Evolutionary conservation across 306 rosid species (phyloP).

Genomic region (Lathyrus tuberosus): DNA sequence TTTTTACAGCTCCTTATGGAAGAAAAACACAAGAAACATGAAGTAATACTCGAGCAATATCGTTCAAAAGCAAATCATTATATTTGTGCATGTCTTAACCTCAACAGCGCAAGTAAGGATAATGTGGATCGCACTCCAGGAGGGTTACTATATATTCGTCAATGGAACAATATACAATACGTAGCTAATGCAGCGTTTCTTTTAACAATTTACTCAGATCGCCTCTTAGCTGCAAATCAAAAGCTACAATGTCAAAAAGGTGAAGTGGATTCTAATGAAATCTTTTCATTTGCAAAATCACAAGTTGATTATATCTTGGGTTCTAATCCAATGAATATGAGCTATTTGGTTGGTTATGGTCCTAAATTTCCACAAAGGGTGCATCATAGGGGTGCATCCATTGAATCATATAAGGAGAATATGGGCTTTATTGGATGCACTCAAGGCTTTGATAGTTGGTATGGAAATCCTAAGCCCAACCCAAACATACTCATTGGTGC

Average conservation of each 20-base stretch:
- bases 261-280: conserved; percentile 43
- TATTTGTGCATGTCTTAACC: conserved; percentile 69
- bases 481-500: conserved; percentile 72
- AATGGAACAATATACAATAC: conserved; percentile 89
- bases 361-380: conserved; percentile 51
- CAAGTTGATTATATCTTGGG: conserved; percentile 85
- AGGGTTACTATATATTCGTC: conserved; percentile 71
- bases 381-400: conserved; percentile 94
- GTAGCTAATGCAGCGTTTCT: conserved; percentile 70
- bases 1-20: conserved; percentile 57
- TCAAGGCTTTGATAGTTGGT: conserved; percentile 76
- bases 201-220: conserved; percentile 63
- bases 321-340: conserved; percentile 66
- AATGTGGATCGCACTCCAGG: conserved; percentile 81
- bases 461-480: conserved; percentile 52
- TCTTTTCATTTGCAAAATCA: conserved; percentile 63
- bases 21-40: conserved; percentile 55
- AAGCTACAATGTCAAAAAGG: conserved; percentile 49
- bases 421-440: conserved; percentile 78
- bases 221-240: conserved; percentile 51
- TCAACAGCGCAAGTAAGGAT: conserved; percentile 53
- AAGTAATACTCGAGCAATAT: conserved; percentile 52
- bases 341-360: conserved; percentile 75
- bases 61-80: conserved; percentile 67
- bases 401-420: conserved; percentile 50